Conservation (phyloP, 2,329 filamentous ascomycete species). For the Epichloe elymi region DNA sequence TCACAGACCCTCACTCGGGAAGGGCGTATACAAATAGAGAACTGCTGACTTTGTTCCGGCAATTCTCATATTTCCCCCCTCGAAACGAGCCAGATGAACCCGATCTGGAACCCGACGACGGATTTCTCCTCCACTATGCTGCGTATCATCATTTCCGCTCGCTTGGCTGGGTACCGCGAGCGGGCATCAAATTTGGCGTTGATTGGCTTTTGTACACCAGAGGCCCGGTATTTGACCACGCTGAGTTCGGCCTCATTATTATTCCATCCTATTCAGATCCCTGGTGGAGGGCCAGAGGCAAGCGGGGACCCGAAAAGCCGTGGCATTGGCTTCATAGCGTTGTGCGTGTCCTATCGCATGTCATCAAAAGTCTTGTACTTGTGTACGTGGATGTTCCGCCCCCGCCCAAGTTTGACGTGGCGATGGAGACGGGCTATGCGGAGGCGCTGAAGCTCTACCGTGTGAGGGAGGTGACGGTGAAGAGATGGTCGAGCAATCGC, state of each 20-base stretch:
- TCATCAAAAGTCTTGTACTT: constrained; percentile 78
- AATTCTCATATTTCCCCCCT: constrained; percentile 56
- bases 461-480: constrained; percentile 68
- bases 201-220: constrained; percentile 92
- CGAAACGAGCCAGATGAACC: constrained; percentile 21
- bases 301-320: constrained; percentile 33
- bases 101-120: constrained; percentile 57
- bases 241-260: constrained; percentile 80
- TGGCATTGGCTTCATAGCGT: constrained; percentile 85
- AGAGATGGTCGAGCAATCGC: constrained; percentile 74
- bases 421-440: constrained; percentile 42
- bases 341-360: constrained; percentile 79
- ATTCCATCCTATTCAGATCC: constrained; percentile 67
- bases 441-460: constrained; percentile 54
- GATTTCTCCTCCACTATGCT: constrained; percentile 74
- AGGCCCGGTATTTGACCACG: constrained; percentile 87
- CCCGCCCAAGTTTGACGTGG: constrained; percentile 36
- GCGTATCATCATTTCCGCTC: constrained; percentile 96
- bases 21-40: constrained; percentile 35
- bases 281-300: constrained; percentile 53
- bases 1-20: constrained; percentile 39
- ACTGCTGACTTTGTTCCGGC: constrained; percentile 55
- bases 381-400: constrained; percentile 85
- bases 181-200: constrained; percentile 86
- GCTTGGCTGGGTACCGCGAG: constrained; percentile 84